Base-by-base conservation (phyloP, 495 filamentous ascomycete genomes). In the Tricharina praecox region DNA sequence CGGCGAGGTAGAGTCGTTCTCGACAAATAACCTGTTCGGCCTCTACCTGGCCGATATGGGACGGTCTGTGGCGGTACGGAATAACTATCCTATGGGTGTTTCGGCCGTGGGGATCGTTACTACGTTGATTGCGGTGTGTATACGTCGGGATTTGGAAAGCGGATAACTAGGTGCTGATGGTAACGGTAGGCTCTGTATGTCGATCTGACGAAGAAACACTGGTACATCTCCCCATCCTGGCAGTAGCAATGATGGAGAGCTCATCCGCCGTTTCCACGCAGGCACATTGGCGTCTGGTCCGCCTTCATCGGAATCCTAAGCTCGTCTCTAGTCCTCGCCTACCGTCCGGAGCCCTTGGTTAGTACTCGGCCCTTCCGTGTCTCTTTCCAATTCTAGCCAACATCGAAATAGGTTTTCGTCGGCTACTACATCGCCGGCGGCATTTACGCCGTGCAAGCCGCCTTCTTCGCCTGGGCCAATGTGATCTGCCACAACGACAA, bases 71-170 rank as follows among this genome's bases (percentile, higher is more conserved):
- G n/a, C 25, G n/a, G 25, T 9, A 7, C 2, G 44, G 44, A 47
- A 47, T 36, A 47, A 47, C 28, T 47, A 36, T 33, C 44, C 44
- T 10, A 47, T 47, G 44, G 44, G 24, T 20, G 44, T 33, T 1
- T 33, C 28, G 2, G 44, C 24, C 7, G 15, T 47, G n/a, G 44
- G 44, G 3, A 47, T 47, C n/a, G 28, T 47, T 11, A 25, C 25
- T 2, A 47, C 44, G 2, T 7, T 47, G 25, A 26, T 21, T 9
- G 16, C 40, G 36, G 36, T 39, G 16, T 39, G 36, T 16, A 16
- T n/a, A 33, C 30, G 30, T n/a, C n/a, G 30, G 9, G 30, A 8
- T n/a, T 8, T 8, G 30, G 30, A n/a, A n/a, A n/a, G n/a, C n/a
- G n/a, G n/a, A n/a, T n/a, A n/a, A n/a, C n/a, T n/a, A n/a, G n/a